Conservation (phyloP, 345 rosid species). For the Pistacia atlantica region DNA sequence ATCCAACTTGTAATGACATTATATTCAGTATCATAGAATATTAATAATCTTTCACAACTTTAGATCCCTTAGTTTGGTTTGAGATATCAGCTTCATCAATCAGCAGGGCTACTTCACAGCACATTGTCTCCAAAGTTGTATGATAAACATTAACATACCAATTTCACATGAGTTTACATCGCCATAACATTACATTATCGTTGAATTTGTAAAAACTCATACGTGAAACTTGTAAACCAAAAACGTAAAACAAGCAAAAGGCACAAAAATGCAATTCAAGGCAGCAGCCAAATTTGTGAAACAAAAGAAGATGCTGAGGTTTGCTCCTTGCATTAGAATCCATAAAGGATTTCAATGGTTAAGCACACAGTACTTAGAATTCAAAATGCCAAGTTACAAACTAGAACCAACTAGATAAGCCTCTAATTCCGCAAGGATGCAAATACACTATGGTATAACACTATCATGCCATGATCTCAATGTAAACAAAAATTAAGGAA, state of each 20-base stretch:
- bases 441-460: background rate
- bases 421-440: conserved; percentile 9
- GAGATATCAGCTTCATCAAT: too few relatives aligned
- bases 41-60: too few relatives aligned
- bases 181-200: background rate
- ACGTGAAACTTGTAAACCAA: background rate
- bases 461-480: conserved; percentile 22
- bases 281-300: background rate
- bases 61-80: too few relatives aligned
- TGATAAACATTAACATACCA: too few relatives aligned
- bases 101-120: too few relatives aligned
- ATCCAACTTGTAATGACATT: too few relatives aligned
- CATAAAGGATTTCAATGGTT: background rate
- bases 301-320: background rate
- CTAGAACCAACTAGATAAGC: conserved; percentile 1
- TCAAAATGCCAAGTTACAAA: conserved; percentile 1
- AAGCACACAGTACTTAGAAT: background rate
- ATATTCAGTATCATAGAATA: too few relatives aligned
- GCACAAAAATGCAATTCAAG: background rate
- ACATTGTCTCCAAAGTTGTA: too few relatives aligned
- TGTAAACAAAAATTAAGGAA: conserved; percentile 27
- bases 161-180: background rate
- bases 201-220: too few relatives aligned
- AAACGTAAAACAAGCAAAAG: background rate
- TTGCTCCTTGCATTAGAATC: conserved; percentile 4